Evolutionary conservation across 441 rosid genomes (phyloP).

Genomic region (Gossypium davidsonii): DNA sequence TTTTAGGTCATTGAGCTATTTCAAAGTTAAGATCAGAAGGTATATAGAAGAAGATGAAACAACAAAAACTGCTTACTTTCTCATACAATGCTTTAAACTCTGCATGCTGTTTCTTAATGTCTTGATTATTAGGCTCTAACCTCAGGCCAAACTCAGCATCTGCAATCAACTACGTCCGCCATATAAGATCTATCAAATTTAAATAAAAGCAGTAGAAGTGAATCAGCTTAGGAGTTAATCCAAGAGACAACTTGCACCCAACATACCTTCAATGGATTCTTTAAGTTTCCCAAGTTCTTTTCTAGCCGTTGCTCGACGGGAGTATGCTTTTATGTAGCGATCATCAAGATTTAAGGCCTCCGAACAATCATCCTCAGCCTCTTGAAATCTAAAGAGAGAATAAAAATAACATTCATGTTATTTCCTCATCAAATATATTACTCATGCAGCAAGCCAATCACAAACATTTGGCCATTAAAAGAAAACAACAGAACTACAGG

Average conservation of each 20-base stretch:
- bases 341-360: slow-evolving; percentile 91
- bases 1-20: neutral
- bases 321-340: slow-evolving; percentile 79
- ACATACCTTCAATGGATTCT: slow-evolving; percentile 72
- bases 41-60: neutral
- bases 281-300: slow-evolving; percentile 66
- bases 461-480: neutral
- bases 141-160: slow-evolving; percentile 87
- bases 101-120: slow-evolving; percentile 69
- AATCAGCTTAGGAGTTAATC: slow-evolving; percentile 3
- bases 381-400: slow-evolving; percentile 47
- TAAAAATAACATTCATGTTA: neutral
- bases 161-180: slow-evolving; percentile 33
- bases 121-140: slow-evolving; percentile 81
- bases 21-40: neutral
- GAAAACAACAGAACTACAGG: neutral
- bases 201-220: neutral
- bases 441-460: neutral
- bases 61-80: slow-evolving; percentile 41
- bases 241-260: neutral
- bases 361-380: slow-evolving; percentile 88
- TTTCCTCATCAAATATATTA: neutral
- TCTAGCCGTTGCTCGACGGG: slow-evolving; percentile 87
- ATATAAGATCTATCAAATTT: slow-evolving; percentile 19
- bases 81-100: slow-evolving; percentile 63